phyloP scores from a whole-genome alignment of 805 yeast genomes.

The Helenozyma baotianmanensis region DNA sequence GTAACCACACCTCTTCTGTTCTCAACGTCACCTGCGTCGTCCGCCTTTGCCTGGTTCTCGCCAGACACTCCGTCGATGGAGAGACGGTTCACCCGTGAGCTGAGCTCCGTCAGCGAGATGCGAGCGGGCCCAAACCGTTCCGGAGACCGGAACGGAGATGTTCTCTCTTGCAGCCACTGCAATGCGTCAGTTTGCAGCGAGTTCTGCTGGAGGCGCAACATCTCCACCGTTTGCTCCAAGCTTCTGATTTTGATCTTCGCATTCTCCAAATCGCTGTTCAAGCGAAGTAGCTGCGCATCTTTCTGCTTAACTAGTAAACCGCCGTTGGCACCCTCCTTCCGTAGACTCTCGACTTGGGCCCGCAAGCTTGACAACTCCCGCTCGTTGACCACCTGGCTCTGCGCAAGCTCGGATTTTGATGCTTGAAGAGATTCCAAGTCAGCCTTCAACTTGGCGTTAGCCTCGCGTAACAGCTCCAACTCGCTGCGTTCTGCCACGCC shows the following conservation, averaged over 20 bases:
- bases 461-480: conserved; percentile 47
- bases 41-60: too few relatives aligned
- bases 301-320: conserved; percentile 55
- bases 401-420: conserved; percentile 9
- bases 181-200: conserved; percentile 5
- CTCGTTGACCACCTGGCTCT: conserved; percentile 19
- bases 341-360: conserved; percentile 35
- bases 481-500: conserved; percentile 38
- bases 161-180: conserved; percentile 4
- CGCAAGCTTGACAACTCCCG: conserved; percentile 23
- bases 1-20: too few relatives aligned
- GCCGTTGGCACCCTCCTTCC: conserved; percentile 46
- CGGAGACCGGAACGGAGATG: conserved; percentile 15
- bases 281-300: conserved; percentile 62
- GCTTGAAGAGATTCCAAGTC: conserved; percentile 12
- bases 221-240: conserved; percentile 43
- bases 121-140: conserved; percentile 10
- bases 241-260: conserved; percentile 49
- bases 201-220: conserved; percentile 25
- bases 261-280: conserved; percentile 58
- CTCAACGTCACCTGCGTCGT: too few relatives aligned
- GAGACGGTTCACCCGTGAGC: conserved; percentile 37
- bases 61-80: conserved; percentile 27
- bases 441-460: conserved; percentile 44
- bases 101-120: conserved; percentile 33